phyloP scores from a whole-genome alignment of 1,284 basidiomycete genomes.

The Phaffia rhodozyma region DNA sequence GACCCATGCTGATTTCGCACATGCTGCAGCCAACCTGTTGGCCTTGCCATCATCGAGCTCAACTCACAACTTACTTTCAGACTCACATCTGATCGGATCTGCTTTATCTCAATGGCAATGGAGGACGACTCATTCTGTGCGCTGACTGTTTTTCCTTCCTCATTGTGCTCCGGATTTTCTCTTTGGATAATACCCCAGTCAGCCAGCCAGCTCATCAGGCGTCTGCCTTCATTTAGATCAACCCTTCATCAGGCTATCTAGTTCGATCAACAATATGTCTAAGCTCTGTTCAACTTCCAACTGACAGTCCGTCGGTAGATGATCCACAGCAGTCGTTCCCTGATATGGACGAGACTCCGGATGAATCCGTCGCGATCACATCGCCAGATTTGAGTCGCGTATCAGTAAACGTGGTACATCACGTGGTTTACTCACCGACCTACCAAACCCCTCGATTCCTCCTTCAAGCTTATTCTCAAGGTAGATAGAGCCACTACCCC shows the following conservation, averaged over 20 bases:
- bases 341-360: background rate
- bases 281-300: background rate
- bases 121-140: too few relatives aligned
- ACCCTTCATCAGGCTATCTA: background rate
- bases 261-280: background rate
- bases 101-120: background rate
- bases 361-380: background rate
- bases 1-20: background rate
- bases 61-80: background rate
- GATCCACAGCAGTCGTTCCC: background rate
- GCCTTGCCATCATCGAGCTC: background rate
- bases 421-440: slow-evolving; percentile 16
- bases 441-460: slow-evolving; percentile 12
- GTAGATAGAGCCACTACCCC: background rate
- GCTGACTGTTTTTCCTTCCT: background rate
- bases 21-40: background rate
- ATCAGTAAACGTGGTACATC: background rate
- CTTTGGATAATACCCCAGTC: background rate
- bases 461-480: slow-evolving; percentile 4
- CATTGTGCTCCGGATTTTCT: background rate
- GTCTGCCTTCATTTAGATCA: background rate
- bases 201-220: background rate
- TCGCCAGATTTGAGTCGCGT: background rate
- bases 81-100: background rate
- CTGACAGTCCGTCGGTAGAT: background rate